Evolutionary conservation across 192 early-diverging fungal species (phyloP).

Genomic region (Phycomyces nitens): DNA sequence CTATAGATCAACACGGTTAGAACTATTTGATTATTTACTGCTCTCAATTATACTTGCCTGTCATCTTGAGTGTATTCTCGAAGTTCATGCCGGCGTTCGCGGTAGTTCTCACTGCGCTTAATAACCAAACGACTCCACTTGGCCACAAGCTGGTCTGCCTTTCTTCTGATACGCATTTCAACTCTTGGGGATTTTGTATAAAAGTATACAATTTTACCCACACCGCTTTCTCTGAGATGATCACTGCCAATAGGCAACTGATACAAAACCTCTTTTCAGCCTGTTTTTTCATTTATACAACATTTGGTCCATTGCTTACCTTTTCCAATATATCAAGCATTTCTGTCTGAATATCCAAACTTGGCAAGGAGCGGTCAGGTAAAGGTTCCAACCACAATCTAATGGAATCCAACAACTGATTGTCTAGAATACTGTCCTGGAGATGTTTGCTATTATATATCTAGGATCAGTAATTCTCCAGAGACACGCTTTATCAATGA

Average conservation of each 20-base stretch:
- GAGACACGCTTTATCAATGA: neutral
- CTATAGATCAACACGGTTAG: conserved; percentile 9
- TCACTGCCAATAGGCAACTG: conserved; percentile 67
- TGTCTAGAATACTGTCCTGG: conserved; percentile 76
- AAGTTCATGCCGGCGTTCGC: conserved; percentile 40
- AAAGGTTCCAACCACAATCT: conserved; percentile 89
- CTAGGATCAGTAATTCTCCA: neutral
- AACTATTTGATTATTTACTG: neutral
- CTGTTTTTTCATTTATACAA: neutral
- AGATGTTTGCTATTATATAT: conserved; percentile 46
- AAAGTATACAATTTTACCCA: conserved; percentile 85
- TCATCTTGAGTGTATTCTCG: conserved; percentile 36
- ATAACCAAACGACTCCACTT: conserved; percentile 87
- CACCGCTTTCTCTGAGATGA: conserved; percentile 75
- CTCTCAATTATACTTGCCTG: conserved; percentile 8
- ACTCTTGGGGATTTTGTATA: conserved; percentile 84
- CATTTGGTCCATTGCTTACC: conserved; percentile 30
- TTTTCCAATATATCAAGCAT: conserved; percentile 70
- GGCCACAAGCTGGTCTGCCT: conserved; percentile 75
- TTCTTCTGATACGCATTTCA: conserved; percentile 60
- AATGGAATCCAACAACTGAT: conserved; percentile 80
- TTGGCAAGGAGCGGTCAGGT: conserved; percentile 83
- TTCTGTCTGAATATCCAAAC: conserved; percentile 81
- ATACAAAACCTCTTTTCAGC: neutral
- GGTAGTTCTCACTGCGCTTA: conserved; percentile 71